Percentiles rank a stretch among this genome's conserved stretches.
phyloP scores from a whole-genome alignment of 176 grass and related monocot species.

The Raddia guianensis region DNA sequence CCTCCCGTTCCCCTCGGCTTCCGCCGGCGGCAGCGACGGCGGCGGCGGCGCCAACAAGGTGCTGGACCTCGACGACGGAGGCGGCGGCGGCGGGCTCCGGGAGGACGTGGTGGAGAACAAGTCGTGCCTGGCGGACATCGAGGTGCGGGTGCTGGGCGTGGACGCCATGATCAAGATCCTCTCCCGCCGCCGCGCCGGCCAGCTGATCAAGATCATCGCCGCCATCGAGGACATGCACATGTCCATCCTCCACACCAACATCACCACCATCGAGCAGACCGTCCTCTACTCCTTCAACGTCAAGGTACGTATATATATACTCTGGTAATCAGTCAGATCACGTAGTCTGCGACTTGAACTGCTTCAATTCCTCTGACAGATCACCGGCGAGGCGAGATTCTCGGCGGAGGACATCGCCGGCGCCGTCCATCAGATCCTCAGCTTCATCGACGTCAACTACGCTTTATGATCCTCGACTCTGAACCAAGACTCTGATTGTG shows the following conservation, averaged over 20 bases:
- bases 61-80: conserved; percentile 58
- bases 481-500: background rate
- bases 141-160: conserved; percentile 72
- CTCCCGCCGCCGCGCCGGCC: conserved; percentile 67
- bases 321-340: background rate
- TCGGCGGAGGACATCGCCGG: conserved; percentile 85
- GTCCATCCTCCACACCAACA: conserved; percentile 88
- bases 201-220: conserved; percentile 85
- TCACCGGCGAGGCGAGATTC: conserved; percentile 68
- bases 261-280: conserved; percentile 99
- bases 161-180: conserved; percentile 95
- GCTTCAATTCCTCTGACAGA: conserved; percentile 32
- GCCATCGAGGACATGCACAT: conserved; percentile 93
- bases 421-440: conserved; percentile 90
- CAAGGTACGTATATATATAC: conserved; percentile 52
- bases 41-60: conserved; percentile 37
- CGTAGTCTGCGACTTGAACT: background rate
- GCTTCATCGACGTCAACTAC: conserved; percentile 85
- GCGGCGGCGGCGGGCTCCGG: conserved; percentile 33
- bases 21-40: conserved; percentile 3
- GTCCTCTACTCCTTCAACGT: conserved; percentile 99
- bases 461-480: conserved; percentile 28
- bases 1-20: conserved; percentile 51
- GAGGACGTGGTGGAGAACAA: conserved; percentile 96
- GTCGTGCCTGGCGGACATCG: conserved; percentile 86